Evolutionary conservation across 2,329 filamentous ascomycete species (phyloP), one percentile per base, ranked within the genome.

Genomic region (Gaeumannomyces sp.): DNA sequence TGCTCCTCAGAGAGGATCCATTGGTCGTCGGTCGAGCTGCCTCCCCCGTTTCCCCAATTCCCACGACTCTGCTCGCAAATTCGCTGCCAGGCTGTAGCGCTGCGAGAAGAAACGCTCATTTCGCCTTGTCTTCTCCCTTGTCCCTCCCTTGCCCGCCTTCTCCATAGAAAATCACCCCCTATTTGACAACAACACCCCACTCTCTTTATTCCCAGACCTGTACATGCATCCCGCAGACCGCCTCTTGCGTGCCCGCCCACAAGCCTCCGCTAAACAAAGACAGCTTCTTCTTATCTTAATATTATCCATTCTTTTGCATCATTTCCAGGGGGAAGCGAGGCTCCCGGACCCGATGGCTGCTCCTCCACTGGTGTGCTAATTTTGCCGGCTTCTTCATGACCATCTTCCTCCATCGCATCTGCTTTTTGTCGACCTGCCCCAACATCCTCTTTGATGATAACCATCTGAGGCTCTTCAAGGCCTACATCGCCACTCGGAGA

Each of bases 391-490:
- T 71, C 73, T 72, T 76, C 78, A 84, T 84, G 81, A 81, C 77
- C 71, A 69, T 70, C 71, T 78, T 77, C 71, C 76, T 81, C 67
- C 72, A 82, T 66, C 75, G 76, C 73, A 75, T 81, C 68, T 83
- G 81, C 73, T 77, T 78, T 72, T 73, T 77, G 69, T 78, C 80
- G 73, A 76, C 78, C 71, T 79, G 75, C 71, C 78, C 78, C 70
- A 76, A 74, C 74, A 71, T 76, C 73, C 75, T 82, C 72, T 74
- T 80, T 68, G 72, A 81, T 76, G 77, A 82, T 69, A 72, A 75
- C 69, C 76, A 76, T 68, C 71, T 80, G 69, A 76, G 75, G 66
- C 76, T 76, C 69, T 69, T 73, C 71, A 78, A 76, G 76, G 76
- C 77, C 67, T 72, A 78, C 71, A 75, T 77, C 73, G 75, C 76